These are phyloP conservation scores for Eucalyptus curtisii DNA, from an alignment of 345 rosid genomes.

Conservation along the genomic window DNA sequence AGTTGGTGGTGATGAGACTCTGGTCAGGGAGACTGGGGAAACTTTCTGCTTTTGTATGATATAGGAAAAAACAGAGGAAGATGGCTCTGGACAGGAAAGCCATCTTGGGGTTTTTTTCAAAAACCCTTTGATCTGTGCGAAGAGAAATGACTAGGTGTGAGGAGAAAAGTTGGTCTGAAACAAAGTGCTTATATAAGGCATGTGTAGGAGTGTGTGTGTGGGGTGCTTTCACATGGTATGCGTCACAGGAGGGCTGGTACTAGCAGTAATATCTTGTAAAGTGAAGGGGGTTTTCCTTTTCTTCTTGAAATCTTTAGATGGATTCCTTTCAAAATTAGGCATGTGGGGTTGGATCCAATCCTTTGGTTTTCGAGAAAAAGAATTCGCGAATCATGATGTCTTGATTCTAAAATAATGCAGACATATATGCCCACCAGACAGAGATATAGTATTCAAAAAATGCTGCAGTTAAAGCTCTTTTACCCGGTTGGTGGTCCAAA, in stretches of 20 bases:
- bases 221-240: background rate
- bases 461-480: background rate
- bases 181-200: slow-evolving; percentile 2
- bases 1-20: background rate
- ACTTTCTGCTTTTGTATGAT: background rate
- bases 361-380: slow-evolving; percentile 2
- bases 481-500: background rate
- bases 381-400: slow-evolving; percentile 1
- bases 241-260: background rate
- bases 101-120: background rate
- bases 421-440: background rate
- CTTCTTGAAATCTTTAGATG: background rate
- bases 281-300: background rate
- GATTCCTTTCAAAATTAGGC: background rate
- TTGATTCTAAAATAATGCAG: slow-evolving; percentile 7
- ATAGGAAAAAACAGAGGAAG: slow-evolving; percentile 2
- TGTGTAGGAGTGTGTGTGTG: background rate
- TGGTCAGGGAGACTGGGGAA: background rate
- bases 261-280: background rate
- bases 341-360: slow-evolving; percentile 17
- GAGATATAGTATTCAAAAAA: background rate
- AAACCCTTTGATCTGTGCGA: background rate
- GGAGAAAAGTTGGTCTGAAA: slow-evolving; percentile 2
- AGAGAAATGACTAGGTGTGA: slow-evolving; percentile 1
- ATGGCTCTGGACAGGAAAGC: slow-evolving; percentile 2